These are phyloP conservation scores for Strigomonas galati DNA, from an alignment of 208 protist genomes.

Conservation along the genomic window DNA sequence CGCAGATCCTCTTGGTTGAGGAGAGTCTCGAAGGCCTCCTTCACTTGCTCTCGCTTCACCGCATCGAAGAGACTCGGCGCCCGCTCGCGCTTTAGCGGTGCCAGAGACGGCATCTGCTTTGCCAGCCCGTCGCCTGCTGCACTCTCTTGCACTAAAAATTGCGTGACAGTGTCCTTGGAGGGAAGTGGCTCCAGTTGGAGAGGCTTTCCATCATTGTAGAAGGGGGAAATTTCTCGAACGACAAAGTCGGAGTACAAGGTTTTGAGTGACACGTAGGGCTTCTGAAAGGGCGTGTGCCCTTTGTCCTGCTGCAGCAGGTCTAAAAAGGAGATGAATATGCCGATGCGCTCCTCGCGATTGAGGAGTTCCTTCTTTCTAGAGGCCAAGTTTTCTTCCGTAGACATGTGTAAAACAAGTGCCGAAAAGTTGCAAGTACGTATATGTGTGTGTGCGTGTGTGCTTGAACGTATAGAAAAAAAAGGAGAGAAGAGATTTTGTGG, in stretches of 20 bases:
- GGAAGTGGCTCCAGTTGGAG: constrained; percentile 44
- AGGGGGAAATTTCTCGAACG: constrained; percentile 70
- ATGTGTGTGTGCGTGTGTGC: background rate
- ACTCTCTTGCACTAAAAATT: too few relatives aligned
- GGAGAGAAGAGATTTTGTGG: background rate
- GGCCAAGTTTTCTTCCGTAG: background rate
- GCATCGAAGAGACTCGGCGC: background rate
- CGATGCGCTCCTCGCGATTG: constrained; percentile 57
- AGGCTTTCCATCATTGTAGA: constrained; percentile 57
- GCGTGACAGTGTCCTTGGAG: background rate
- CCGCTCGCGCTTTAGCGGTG: constrained; percentile 5
- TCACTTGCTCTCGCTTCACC: background rate
- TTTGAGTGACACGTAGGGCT: constrained; percentile 63
- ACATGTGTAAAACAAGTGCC: background rate
- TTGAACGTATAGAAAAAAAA: background rate
- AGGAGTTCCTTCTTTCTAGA: background rate
- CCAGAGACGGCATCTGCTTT: background rate
- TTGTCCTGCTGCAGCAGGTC: constrained; percentile 22
- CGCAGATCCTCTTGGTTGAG: constrained; percentile 45
- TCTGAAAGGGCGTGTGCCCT: background rate
- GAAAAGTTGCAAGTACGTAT: background rate
- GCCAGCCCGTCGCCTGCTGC: background rate
- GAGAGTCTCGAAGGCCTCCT: background rate
- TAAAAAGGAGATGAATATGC: constrained; percentile 47
- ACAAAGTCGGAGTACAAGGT: constrained; percentile 87